phyloP scores from a whole-genome alignment of 306 rosid genomes.

The Sicyos baderoa region DNA sequence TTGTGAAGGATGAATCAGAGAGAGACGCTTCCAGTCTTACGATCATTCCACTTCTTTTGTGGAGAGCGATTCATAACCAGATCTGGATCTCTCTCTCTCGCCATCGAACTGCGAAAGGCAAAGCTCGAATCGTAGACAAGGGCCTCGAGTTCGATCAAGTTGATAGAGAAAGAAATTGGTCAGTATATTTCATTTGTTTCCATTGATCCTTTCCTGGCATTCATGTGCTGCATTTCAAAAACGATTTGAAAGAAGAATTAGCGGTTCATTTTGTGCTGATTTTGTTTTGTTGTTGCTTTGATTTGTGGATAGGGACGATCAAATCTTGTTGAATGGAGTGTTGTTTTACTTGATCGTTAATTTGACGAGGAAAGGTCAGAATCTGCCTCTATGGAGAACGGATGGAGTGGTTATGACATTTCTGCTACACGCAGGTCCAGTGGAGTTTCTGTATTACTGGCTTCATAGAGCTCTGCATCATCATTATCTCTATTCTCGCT shows the following conservation, averaged over 20 bases:
- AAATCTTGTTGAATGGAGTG: slow-evolving; percentile 27
- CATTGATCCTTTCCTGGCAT: neutral
- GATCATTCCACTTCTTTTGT: slow-evolving; percentile 23
- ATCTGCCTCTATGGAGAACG: slow-evolving; percentile 27
- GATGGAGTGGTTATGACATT: slow-evolving; percentile 25
- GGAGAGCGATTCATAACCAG: slow-evolving; percentile 31
- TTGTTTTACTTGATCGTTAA: slow-evolving; percentile 11
- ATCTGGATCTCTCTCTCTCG: slow-evolving; percentile 32
- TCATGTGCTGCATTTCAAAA: neutral
- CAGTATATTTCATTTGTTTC: neutral
- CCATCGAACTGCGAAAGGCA: slow-evolving; percentile 24
- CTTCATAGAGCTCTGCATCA: slow-evolving; percentile 48
- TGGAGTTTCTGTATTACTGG: slow-evolving; percentile 46
- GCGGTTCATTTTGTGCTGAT: neutral
- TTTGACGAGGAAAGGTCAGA: neutral
- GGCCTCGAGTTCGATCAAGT: slow-evolving; percentile 33
- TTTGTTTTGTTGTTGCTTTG: neutral
- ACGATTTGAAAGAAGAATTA: neutral
- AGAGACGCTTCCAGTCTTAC: slow-evolving; percentile 13
- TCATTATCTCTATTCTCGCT: slow-evolving; percentile 41
- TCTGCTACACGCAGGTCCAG: slow-evolving; percentile 32
- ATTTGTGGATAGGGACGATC: slow-evolving; percentile 35
- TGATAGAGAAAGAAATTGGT: slow-evolving; percentile 33
- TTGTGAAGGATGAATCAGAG: slow-evolving; percentile 13
- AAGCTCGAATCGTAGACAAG: slow-evolving; percentile 26